phyloP scores from a whole-genome alignment of 148 eudicot species.

The Cornus florida region DNA sequence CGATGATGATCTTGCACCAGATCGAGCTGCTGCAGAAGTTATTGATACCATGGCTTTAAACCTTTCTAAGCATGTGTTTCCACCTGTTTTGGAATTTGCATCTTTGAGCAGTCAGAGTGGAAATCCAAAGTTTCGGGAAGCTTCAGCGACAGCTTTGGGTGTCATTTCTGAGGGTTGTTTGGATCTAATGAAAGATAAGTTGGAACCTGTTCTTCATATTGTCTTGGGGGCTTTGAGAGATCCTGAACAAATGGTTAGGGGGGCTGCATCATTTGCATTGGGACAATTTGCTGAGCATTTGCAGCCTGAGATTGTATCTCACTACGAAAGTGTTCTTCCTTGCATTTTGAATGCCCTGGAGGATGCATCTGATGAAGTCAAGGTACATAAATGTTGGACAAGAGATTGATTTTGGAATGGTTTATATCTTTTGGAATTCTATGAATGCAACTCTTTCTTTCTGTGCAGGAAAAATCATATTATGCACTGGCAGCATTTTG shows the following conservation, averaged over 20 bases:
- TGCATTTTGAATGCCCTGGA: slow-evolving; percentile 80
- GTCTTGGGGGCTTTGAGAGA: slow-evolving; percentile 92
- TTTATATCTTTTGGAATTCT: slow-evolving; percentile 10
- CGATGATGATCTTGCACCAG: slow-evolving; percentile 92
- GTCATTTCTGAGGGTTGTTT: slow-evolving; percentile 87
- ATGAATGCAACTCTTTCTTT: slow-evolving; percentile 5
- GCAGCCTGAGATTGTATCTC: slow-evolving; percentile 92
- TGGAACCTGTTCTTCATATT: slow-evolving; percentile 75
- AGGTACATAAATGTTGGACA: slow-evolving; percentile 43
- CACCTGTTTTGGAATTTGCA: slow-evolving; percentile 81
- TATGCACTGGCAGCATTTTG: slow-evolving; percentile 97
- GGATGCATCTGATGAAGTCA: slow-evolving; percentile 91
- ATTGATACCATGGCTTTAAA: slow-evolving; percentile 93
- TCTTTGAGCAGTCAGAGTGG: slow-evolving; percentile 68
- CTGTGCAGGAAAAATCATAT: slow-evolving; percentile 87
- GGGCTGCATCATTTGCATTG: slow-evolving; percentile 93
- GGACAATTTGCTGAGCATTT: slow-evolving; percentile 96
- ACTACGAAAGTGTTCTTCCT: slow-evolving; percentile 88
- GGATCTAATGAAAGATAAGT: slow-evolving; percentile 68
- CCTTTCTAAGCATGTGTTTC: slow-evolving; percentile 78
- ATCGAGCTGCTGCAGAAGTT: slow-evolving; percentile 97
- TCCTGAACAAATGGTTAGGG: slow-evolving; percentile 94
- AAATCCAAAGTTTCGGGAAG: slow-evolving; percentile 87
- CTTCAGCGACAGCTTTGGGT: slow-evolving; percentile 87
- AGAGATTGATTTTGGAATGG: slow-evolving; percentile 1